These are phyloP conservation scores for Leishmania tarentolae DNA, from an alignment of 208 protist genomes.

Conservation along the genomic window DNA sequence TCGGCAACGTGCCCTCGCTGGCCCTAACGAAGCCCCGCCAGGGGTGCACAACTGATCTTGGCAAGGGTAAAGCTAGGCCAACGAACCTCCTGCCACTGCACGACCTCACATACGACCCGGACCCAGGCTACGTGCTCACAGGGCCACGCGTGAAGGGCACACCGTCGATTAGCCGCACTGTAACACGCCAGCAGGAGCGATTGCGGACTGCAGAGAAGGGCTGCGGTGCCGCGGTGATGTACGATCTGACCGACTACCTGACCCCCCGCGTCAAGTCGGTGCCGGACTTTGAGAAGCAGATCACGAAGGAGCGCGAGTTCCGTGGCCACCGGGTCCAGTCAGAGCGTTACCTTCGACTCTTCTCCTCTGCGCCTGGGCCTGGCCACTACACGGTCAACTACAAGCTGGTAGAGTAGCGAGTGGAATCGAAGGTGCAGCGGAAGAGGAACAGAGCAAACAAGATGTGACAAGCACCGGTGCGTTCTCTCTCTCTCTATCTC, in stretches of 20 bases:
- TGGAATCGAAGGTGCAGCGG: neutral
- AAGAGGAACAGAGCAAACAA: too few relatives aligned
- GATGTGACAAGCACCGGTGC: neutral
- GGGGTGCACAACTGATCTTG: conserved; percentile 45
- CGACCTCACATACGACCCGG: conserved; percentile 69
- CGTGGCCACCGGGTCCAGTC: conserved; percentile 74
- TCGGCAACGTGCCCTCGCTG: conserved; percentile 68
- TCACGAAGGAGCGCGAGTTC: conserved; percentile 85
- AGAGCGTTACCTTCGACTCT: conserved; percentile 64
- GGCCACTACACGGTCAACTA: conserved; percentile 73
- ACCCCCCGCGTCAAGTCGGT: conserved; percentile 52
- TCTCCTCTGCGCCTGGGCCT: conserved; percentile 69
- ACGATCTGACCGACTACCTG: conserved; percentile 52
- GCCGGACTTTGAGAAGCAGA: conserved; percentile 81
- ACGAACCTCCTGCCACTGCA: conserved; percentile 38
- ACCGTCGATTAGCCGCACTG: conserved; percentile 61
- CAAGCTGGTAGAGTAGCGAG: conserved; percentile 43
- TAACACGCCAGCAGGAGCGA: conserved; percentile 53
- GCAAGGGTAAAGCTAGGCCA: conserved; percentile 36
- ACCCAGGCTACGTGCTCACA: conserved; percentile 41
- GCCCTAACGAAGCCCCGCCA: conserved; percentile 48
- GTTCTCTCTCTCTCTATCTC: neutral
- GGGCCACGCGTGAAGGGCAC: conserved; percentile 57
- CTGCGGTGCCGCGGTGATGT: conserved; percentile 60
- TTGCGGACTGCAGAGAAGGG: conserved; percentile 39